These are phyloP conservation scores for Penicillium fimorum DNA, from an alignment of 495 filamentous ascomycete genomes.

Conservation along the genomic window DNA sequence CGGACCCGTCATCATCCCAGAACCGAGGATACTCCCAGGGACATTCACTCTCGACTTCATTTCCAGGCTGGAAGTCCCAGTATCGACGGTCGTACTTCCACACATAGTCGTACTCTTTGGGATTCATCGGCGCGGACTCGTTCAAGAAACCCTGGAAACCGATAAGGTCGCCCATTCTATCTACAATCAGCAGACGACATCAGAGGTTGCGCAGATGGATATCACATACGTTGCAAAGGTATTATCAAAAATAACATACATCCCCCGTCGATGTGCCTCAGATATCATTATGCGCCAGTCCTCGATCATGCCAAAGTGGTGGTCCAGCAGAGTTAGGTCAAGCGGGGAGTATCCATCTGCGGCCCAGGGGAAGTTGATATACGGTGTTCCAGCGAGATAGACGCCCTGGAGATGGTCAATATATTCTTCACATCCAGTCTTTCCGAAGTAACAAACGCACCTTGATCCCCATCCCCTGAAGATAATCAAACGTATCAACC, in stretches of 20 bases:
- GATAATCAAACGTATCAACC: conserved; percentile 36
- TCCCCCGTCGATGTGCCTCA: conserved; percentile 33
- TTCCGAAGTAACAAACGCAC: conserved; percentile 11
- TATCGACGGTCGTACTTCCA: conserved; percentile 45
- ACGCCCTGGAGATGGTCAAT: conserved; percentile 5
- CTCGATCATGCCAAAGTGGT: conserved; percentile 37
- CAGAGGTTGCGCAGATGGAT: conserved; percentile 3
- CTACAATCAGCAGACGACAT: conserved; percentile 1
- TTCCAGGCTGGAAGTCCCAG: conserved; percentile 38
- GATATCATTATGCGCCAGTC: conserved; percentile 33
- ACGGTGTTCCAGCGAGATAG: conserved; percentile 33
- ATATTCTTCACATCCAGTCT: conserved; percentile 7
- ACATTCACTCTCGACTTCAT: conserved; percentile 18
- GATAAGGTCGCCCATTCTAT: conserved; percentile 45
- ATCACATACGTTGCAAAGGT: conserved; percentile 33
- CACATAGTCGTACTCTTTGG: conserved; percentile 37
- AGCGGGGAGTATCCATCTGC: conserved; percentile 37
- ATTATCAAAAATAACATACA: conserved; percentile 40
- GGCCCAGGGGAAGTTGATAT: conserved; percentile 40
- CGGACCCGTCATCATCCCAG: conserved; percentile 7
- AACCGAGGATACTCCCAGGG: conserved; percentile 8
- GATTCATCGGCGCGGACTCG: conserved; percentile 38
- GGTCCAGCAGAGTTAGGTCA: conserved; percentile 38
- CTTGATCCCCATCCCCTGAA: conserved; percentile 42
- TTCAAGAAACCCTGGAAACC: conserved; percentile 45